Conservation (phyloP, 2,329 filamentous ascomycete genomes). For the Hypoxylon sp. region DNA sequence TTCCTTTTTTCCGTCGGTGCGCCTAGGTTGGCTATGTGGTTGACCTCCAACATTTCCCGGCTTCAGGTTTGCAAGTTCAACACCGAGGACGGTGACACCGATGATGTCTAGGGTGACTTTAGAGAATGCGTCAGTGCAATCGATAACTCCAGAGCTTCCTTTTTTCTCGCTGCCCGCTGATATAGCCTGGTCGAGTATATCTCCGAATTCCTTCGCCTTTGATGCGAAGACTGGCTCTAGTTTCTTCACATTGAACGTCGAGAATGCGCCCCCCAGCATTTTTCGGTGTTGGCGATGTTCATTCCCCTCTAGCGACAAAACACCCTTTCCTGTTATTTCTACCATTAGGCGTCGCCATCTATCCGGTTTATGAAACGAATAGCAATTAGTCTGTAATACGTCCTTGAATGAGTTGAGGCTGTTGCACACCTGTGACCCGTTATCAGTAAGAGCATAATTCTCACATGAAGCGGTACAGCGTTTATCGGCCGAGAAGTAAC, state of each 20-base stretch:
- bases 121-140: no score
- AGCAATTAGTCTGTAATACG: conserved; percentile 52
- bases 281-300: conserved; percentile 34
- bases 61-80: no score
- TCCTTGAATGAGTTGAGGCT: conserved; percentile 49
- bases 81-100: no score
- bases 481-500: no score
- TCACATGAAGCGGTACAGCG: not conserved
- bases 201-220: conserved; percentile 29
- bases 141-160: conserved; percentile 5
- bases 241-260: conserved; percentile 32
- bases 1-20: no score
- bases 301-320: conserved; percentile 32
- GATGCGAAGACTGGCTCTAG: conserved; percentile 33
- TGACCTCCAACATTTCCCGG: no score
- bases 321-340: conserved; percentile 29
- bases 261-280: conserved; percentile 34
- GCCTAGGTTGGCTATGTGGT: no score
- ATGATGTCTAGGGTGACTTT: no score
- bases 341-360: conserved; percentile 34
- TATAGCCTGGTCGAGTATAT: conserved; percentile 17
- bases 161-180: not conserved
- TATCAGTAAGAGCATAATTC: not conserved
- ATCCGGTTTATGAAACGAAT: conserved; percentile 40
- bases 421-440: conserved; percentile 42